Conservation (phyloP, 768 basidiomycete species). For the Boletus patriciae region DNA sequence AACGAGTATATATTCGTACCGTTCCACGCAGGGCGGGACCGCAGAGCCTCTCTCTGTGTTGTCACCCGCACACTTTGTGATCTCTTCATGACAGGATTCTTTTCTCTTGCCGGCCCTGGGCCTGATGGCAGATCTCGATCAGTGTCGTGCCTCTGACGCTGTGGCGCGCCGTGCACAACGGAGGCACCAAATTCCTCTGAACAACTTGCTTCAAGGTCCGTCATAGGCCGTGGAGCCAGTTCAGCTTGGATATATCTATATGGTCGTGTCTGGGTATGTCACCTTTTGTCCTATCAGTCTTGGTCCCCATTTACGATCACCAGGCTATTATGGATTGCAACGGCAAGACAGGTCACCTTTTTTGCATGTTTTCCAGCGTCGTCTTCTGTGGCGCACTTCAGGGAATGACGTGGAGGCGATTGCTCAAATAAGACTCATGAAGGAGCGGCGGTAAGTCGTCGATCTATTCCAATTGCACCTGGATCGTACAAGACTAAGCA, state of each 20-base stretch:
- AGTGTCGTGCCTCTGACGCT: constrained; percentile 9
- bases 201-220: neutral
- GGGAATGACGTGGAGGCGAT: neutral
- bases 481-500: neutral
- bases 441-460: constrained; percentile 3
- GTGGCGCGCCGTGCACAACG: constrained; percentile 14
- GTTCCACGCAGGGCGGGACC: neutral
- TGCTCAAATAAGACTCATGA: neutral
- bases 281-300: neutral
- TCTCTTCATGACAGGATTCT: constrained; percentile 2
- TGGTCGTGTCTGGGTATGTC: constrained; percentile 2
- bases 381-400: neutral
- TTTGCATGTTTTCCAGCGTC: neutral
- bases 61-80: neutral
- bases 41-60: neutral
- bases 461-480: neutral
- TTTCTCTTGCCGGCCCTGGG: neutral
- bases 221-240: neutral
- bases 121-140: constrained; percentile 11
- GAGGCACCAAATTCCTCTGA: neutral
- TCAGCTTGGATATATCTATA: neutral
- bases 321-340: neutral
- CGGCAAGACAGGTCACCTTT: neutral
- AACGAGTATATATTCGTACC: neutral
- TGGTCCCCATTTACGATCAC: neutral